Percentiles rank a stretch among this genome's conserved stretches.
Conservation (phyloP, 192 early-diverging fungal genomes). For the Endogone sp. region DNA sequence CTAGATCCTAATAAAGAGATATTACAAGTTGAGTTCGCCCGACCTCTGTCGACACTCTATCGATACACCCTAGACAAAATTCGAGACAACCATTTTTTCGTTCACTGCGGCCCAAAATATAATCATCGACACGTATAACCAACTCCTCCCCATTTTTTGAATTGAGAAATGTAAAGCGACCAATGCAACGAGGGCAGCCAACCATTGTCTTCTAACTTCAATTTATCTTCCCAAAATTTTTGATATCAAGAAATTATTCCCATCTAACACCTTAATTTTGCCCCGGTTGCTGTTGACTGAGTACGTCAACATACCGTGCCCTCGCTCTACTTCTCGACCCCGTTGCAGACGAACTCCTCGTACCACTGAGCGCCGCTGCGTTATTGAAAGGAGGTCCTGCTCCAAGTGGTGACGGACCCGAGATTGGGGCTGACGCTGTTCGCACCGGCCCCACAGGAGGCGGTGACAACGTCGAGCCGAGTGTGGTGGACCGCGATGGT, state of each 20-base stretch:
- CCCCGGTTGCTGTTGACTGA: conserved; percentile 21
- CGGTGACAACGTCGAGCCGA: conserved; percentile 22
- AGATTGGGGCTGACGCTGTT: conserved; percentile 9
- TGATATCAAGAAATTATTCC: background rate
- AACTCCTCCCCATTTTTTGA: too few relatives aligned
- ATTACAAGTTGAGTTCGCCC: too few relatives aligned
- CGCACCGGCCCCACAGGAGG: conserved; percentile 34
- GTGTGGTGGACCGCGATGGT: conserved; percentile 10
- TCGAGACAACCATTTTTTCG: too few relatives aligned
- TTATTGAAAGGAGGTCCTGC: too few relatives aligned
- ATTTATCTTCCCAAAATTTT: background rate
- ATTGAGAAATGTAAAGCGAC: too few relatives aligned
- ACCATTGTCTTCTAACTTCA: conserved; percentile 9
- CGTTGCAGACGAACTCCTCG: conserved; percentile 9
- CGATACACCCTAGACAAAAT: too few relatives aligned
- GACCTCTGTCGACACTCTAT: too few relatives aligned
- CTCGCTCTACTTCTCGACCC: conserved; percentile 19
- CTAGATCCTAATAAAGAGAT: too few relatives aligned
- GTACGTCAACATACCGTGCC: conserved; percentile 44
- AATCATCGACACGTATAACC: too few relatives aligned
- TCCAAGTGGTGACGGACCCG: conserved; percentile 6
- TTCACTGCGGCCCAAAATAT: too few relatives aligned
- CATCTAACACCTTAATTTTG: background rate
- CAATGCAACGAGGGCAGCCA: too few relatives aligned
- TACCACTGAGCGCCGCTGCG: conserved; percentile 11